Evolutionary conservation across 2,329 filamentous ascomycete genomes (phyloP).

Genomic region (Aspergillus aculeatinus): DNA sequence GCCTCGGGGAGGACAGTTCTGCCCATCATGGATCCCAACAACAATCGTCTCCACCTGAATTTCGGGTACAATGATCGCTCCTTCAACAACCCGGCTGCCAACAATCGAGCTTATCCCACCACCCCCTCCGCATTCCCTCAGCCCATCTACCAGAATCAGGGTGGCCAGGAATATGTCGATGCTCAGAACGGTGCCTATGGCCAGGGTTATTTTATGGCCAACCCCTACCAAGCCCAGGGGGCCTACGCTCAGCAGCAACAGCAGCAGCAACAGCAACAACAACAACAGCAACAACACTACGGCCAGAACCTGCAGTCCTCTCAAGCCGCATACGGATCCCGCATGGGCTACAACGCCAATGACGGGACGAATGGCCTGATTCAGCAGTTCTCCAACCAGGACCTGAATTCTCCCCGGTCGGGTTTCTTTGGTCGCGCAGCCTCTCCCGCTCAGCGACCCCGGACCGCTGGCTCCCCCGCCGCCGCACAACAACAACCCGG

Average conservation of each 20-base stretch:
- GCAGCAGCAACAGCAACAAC: not conserved
- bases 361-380: slow-evolving; percentile 88
- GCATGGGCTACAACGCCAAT: slow-evolving; percentile 58
- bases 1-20: slow-evolving; percentile 50
- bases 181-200: slow-evolving; percentile 43
- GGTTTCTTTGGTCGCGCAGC: slow-evolving; percentile 68
- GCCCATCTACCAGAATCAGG: slow-evolving; percentile 68
- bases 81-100: slow-evolving; percentile 54
- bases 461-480: slow-evolving; percentile 69
- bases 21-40: slow-evolving; percentile 52
- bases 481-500: slow-evolving; percentile 59
- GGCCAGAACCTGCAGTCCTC: slow-evolving; percentile 56
- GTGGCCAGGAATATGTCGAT: slow-evolving; percentile 62
- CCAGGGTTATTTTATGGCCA: slow-evolving; percentile 62
- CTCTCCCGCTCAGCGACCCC: slow-evolving; percentile 72
- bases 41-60: slow-evolving; percentile 52
- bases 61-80: slow-evolving; percentile 62
- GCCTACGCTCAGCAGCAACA: slow-evolving; percentile 44
- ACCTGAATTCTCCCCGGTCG: slow-evolving; percentile 71
- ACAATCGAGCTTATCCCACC: slow-evolving; percentile 73
- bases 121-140: slow-evolving; percentile 96
- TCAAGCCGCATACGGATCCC: slow-evolving; percentile 54
- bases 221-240: slow-evolving; percentile 57
- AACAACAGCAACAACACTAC: slow-evolving; percentile 40
- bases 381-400: slow-evolving; percentile 96